phyloP scores from a whole-genome alignment of 345 rosid species.

The Pistacia atlantica region DNA sequence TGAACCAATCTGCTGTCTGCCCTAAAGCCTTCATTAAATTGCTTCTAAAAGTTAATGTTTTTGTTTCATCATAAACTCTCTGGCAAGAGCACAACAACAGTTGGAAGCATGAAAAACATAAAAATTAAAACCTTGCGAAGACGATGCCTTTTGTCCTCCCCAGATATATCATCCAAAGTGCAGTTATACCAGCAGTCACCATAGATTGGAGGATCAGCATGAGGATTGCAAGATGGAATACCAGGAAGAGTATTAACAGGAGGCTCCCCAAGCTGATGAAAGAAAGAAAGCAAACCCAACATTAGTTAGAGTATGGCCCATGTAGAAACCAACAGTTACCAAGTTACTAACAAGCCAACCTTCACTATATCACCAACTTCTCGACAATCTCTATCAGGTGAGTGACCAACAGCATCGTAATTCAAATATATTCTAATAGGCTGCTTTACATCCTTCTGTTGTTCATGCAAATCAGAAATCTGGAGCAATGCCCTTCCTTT shows the following conservation, averaged over 20 bases:
- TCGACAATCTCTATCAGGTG: slow-evolving; percentile 85
- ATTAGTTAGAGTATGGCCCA: slow-evolving; percentile 18
- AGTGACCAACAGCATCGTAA: slow-evolving; percentile 98
- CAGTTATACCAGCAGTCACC: slow-evolving; percentile 99
- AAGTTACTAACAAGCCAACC: slow-evolving; percentile 49
- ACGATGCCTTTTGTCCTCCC: slow-evolving; percentile 83
- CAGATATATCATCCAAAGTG: slow-evolving; percentile 87
- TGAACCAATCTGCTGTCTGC: slow-evolving; percentile 93
- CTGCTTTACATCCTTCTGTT: slow-evolving; percentile 61
- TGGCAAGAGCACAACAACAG: slow-evolving; percentile 4
- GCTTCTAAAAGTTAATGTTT: slow-evolving; percentile 29
- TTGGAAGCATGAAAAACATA: neutral
- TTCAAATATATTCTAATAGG: slow-evolving; percentile 93
- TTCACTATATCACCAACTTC: slow-evolving; percentile 85
- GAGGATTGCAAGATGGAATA: slow-evolving; percentile 76
- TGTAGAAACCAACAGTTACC: neutral
- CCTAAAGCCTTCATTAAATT: slow-evolving; percentile 76
- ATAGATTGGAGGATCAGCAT: slow-evolving; percentile 69
- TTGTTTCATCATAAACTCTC: slow-evolving; percentile 13
- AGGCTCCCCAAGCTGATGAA: slow-evolving; percentile 90
- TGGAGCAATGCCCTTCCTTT: slow-evolving; percentile 85
- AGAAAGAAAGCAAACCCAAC: slow-evolving; percentile 15
- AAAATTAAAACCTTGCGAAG: slow-evolving; percentile 72
- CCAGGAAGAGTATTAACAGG: slow-evolving; percentile 49
- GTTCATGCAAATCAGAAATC: slow-evolving; percentile 29